phyloP scores from a whole-genome alignment of 768 basidiomycete species.

The Leccinum fibrillosum region DNA sequence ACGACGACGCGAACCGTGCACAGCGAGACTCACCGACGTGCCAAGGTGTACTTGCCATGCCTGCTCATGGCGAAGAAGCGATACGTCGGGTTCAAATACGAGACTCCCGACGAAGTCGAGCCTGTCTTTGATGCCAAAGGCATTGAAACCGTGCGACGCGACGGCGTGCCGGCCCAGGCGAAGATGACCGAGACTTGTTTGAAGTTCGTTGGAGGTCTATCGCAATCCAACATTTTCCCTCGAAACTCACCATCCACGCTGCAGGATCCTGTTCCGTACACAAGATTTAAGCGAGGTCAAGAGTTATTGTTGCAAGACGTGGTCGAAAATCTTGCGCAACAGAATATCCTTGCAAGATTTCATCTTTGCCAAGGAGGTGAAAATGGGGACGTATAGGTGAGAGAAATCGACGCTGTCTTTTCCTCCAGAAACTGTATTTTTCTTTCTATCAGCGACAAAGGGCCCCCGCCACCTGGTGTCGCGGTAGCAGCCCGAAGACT shows the following conservation, averaged over 20 bases:
- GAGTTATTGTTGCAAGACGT: constrained; percentile 79
- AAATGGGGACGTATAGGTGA: constrained; percentile 89
- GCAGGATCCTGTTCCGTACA: constrained; percentile 86
- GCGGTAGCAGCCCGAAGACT: constrained; percentile 77
- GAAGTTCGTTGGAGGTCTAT: constrained; percentile 51
- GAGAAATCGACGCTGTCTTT: not conserved
- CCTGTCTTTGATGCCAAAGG: constrained; percentile 95
- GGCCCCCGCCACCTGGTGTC: constrained; percentile 88
- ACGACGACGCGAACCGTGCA: not conserved
- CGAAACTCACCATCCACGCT: not conserved
- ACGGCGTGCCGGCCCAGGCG: constrained; percentile 85
- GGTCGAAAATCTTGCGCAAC: constrained; percentile 80
- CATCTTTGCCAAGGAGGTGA: constrained; percentile 92
- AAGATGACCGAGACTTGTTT: constrained; percentile 91
- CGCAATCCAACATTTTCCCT: not conserved
- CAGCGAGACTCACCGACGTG: not conserved
- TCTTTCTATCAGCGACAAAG: constrained; percentile 58
- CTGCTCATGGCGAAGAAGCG: constrained; percentile 98
- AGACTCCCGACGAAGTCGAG: constrained; percentile 71
- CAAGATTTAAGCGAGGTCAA: constrained; percentile 90
- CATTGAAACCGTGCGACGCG: constrained; percentile 93
- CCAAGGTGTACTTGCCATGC: constrained; percentile 89
- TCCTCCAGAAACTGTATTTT: not conserved
- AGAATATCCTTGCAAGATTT: constrained; percentile 88
- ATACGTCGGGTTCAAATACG: constrained; percentile 97